Evolutionary conservation across 306 rosid species (phyloP).

Genomic region (Sesbania bispinosa): DNA sequence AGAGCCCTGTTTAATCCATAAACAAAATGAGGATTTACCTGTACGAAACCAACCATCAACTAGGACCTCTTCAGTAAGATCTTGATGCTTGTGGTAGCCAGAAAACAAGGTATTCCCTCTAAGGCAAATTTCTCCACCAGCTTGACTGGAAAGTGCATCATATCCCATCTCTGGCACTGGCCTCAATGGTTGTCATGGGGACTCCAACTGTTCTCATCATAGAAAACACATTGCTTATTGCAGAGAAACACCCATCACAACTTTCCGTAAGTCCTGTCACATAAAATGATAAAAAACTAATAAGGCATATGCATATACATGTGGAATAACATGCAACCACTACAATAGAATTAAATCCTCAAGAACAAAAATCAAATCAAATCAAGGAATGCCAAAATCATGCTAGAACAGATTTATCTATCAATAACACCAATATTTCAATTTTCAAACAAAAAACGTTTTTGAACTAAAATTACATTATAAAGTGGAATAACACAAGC

Average conservation of each 20-base stretch:
- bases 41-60: slow-evolving; percentile 98
- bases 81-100: slow-evolving; percentile 84
- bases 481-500: slow-evolving; percentile 53
- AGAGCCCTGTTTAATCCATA: background rate
- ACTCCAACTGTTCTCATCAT: slow-evolving; percentile 95
- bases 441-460: slow-evolving; percentile 3
- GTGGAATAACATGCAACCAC: background rate
- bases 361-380: background rate
- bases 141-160: slow-evolving; percentile 69
- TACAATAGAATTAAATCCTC: background rate
- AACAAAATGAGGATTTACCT: slow-evolving; percentile 47
- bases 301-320: background rate
- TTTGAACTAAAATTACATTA: slow-evolving; percentile 5
- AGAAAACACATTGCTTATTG: slow-evolving; percentile 61
- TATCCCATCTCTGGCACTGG: slow-evolving; percentile 57
- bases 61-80: slow-evolving; percentile 70
- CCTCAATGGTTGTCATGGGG: slow-evolving; percentile 85
- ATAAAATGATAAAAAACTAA: background rate
- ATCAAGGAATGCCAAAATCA: background rate
- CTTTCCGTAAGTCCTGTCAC: slow-evolving; percentile 84
- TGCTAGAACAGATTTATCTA: slow-evolving; percentile 50
- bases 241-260: slow-evolving; percentile 77
- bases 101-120: slow-evolving; percentile 83
- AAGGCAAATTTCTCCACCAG: slow-evolving; percentile 91
- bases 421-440: slow-evolving; percentile 11